phyloP scores from a whole-genome alignment of 345 rosid genomes.

The Ricinus communis region DNA sequence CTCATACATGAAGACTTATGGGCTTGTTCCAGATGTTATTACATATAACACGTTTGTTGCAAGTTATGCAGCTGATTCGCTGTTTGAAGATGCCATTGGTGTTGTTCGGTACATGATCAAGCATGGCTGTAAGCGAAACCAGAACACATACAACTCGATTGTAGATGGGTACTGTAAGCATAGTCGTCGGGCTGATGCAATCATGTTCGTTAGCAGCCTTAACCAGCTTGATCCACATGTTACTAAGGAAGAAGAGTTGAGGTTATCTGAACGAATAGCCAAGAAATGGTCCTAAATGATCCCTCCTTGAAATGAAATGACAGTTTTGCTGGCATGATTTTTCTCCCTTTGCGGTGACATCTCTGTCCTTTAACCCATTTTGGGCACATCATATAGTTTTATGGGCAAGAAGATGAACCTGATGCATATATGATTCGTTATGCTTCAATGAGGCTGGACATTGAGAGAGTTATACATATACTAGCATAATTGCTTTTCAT shows the following conservation, averaged over 20 bases:
- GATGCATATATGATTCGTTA: neutral
- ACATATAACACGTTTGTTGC: slow-evolving; percentile 84
- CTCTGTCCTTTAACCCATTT: neutral
- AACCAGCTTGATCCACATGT: slow-evolving; percentile 61
- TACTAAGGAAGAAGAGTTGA: slow-evolving; percentile 50
- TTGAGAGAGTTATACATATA: neutral
- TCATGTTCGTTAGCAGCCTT: slow-evolving; percentile 51
- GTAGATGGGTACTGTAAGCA: slow-evolving; percentile 86
- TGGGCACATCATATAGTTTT: neutral
- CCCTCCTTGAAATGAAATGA: neutral
- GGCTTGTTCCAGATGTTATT: slow-evolving; percentile 74
- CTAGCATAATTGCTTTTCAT: neutral
- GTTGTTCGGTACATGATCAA: slow-evolving; percentile 79
- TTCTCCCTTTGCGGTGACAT: neutral
- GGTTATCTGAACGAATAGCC: slow-evolving; percentile 59
- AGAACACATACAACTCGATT: slow-evolving; percentile 76
- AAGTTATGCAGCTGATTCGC: slow-evolving; percentile 83
- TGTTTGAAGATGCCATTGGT: slow-evolving; percentile 75
- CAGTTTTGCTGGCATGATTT: neutral
- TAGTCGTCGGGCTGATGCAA: slow-evolving; percentile 60
- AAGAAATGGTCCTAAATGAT: slow-evolving; percentile 54
- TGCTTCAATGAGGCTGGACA: slow-evolving; percentile 5
- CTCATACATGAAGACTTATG: slow-evolving; percentile 65
- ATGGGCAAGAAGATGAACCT: neutral
- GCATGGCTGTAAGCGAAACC: slow-evolving; percentile 68